Evolutionary conservation across 2,329 filamentous ascomycete species (phyloP).

Genomic region (Aureobasidium sp.): DNA sequence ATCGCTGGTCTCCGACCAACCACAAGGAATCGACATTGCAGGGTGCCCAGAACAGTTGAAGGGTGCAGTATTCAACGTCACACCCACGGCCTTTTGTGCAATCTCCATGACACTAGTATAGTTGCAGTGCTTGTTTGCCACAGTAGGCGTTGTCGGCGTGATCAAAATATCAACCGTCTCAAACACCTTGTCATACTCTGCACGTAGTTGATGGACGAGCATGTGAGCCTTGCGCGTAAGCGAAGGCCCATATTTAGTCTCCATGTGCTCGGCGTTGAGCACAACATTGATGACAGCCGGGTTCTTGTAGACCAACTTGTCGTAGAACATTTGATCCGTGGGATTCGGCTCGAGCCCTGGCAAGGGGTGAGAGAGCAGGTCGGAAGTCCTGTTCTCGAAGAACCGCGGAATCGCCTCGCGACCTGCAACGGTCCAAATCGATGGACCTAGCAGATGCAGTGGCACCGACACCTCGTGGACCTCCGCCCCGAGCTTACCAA

Average conservation of each 20-base stretch:
- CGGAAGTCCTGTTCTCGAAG: conserved; percentile 26
- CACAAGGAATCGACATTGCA: conserved; percentile 42
- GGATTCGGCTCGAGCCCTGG: conserved; percentile 25
- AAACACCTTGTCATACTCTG: conserved; percentile 42
- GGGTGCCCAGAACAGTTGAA: conserved; percentile 49
- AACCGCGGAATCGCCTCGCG: conserved; percentile 27
- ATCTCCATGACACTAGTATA: conserved; percentile 28
- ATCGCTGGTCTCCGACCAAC: conserved; percentile 25
- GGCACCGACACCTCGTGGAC: conserved; percentile 43
- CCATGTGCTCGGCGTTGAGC: conserved; percentile 32
- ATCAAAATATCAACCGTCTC: conserved; percentile 42
- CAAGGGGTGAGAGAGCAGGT: conserved; percentile 26
- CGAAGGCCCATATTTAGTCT: conserved; percentile 25
- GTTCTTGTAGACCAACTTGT: conserved; percentile 38
- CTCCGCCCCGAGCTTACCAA: conserved; percentile 37
- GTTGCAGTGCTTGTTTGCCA: conserved; percentile 37
- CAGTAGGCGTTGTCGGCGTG: conserved; percentile 41
- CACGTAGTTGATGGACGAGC: conserved; percentile 41
- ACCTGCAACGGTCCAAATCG: conserved; percentile 42
- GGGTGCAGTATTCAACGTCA: conserved; percentile 38
- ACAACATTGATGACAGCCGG: conserved; percentile 41
- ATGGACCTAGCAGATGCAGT: conserved; percentile 40
- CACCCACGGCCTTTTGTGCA: conserved; percentile 34
- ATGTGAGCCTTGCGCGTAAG: conserved; percentile 42
- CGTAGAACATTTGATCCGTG: conserved; percentile 30